Conservation (phyloP, 352 stramenopile genomes). For the Bremia lactucae region DNA sequence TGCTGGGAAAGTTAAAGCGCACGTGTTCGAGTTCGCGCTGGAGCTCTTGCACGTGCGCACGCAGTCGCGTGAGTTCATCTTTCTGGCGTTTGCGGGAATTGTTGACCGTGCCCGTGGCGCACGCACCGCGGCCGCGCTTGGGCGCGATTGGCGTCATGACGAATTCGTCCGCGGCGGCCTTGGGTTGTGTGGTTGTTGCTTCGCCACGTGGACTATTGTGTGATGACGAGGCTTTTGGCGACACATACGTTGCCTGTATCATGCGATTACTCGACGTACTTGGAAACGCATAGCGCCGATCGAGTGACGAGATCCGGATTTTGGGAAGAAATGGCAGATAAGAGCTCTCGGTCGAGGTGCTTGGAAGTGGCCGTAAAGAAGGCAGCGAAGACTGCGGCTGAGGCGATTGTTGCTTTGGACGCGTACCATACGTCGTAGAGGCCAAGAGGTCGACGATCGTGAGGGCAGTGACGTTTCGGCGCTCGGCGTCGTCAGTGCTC, state of each 20-base stretch:
- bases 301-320: slow-evolving; percentile 23
- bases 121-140: slow-evolving; percentile 6
- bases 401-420: slow-evolving; percentile 4
- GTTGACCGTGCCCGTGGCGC: slow-evolving; percentile 18
- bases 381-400: slow-evolving; percentile 3
- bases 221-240: too few species aligned
- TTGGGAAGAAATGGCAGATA: slow-evolving; percentile 26
- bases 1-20: slow-evolving; percentile 15
- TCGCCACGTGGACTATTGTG: too few species aligned
- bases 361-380: slow-evolving; percentile 14
- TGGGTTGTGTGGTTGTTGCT: slow-evolving; percentile 1
- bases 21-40: slow-evolving; percentile 38
- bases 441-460: slow-evolving; percentile 33
- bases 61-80: slow-evolving; percentile 36
- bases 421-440: slow-evolving; percentile 2
- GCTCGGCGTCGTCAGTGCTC: slow-evolving; percentile 20
- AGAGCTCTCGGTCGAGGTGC: slow-evolving; percentile 3
- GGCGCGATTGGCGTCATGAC: slow-evolving; percentile 5
- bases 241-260: slow-evolving; percentile 1
- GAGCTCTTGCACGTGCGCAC: slow-evolving; percentile 47
- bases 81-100: slow-evolving; percentile 48
- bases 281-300: slow-evolving; percentile 14
- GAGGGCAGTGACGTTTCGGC: slow-evolving; percentile 27
- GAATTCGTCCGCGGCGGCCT: too few species aligned
- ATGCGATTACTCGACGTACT: slow-evolving; percentile 2